These are phyloP conservation scores for Amphicarpaea edgeworthii DNA, from an alignment of 306 rosid species.

Conservation along the genomic window DNA sequence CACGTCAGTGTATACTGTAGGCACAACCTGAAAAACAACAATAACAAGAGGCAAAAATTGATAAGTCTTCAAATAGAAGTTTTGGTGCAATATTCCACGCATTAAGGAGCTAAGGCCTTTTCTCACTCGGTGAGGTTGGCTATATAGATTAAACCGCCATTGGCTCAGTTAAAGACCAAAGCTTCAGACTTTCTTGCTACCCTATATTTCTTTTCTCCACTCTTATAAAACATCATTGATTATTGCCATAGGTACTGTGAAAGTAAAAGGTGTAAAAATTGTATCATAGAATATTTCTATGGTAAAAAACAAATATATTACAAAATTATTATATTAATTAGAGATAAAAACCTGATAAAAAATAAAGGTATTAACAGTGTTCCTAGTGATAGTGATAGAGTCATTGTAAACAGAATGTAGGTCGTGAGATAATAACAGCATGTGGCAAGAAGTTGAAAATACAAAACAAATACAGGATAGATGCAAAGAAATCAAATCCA, in stretches of 20 bases:
- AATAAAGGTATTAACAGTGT: not conserved
- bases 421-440: not conserved
- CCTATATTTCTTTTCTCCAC: not conserved
- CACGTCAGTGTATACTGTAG: slow-evolving; percentile 87
- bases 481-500: not conserved
- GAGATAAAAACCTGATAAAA: not conserved
- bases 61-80: not conserved
- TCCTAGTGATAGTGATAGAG: not conserved
- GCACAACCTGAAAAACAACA: slow-evolving; percentile 77
- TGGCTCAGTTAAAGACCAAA: not conserved
- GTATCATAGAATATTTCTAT: not conserved
- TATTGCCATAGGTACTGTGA: not conserved
- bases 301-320: not conserved
- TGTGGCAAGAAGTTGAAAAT: not conserved
- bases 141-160: not conserved
- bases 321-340: not conserved
- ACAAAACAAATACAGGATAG: not conserved
- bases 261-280: not conserved
- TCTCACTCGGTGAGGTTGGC: too few relatives aligned
- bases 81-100: not conserved
- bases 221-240: not conserved
- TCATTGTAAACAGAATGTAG: not conserved
- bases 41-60: slow-evolving; percentile 29
- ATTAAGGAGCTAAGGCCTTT: not conserved
- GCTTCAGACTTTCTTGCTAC: not conserved